phyloP scores from a whole-genome alignment of 139 green algal species.

The Klebsormidium nitens region DNA sequence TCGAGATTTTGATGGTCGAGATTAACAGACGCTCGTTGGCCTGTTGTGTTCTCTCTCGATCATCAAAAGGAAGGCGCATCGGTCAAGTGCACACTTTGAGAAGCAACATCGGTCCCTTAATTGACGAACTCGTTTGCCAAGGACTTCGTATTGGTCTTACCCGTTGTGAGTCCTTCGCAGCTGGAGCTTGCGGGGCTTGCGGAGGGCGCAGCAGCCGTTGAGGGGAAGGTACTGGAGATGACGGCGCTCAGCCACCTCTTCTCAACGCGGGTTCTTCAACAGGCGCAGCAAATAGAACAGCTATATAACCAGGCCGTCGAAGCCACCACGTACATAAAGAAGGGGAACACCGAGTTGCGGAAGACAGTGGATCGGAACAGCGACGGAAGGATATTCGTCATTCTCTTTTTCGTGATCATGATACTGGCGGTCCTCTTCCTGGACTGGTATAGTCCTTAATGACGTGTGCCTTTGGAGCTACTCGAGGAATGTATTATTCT shows the following conservation, averaged over 20 bases:
- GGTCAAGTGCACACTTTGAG: too few relatives aligned
- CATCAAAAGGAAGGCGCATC: too few relatives aligned
- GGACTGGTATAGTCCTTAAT: slow-evolving; percentile 48
- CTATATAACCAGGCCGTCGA: slow-evolving; percentile 41
- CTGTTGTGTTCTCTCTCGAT: too few relatives aligned
- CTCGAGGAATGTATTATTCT: too few relatives aligned
- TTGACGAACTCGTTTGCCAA: too few relatives aligned
- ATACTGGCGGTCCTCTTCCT: slow-evolving; percentile 41
- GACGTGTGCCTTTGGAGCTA: too few relatives aligned
- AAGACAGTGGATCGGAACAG: slow-evolving; percentile 32
- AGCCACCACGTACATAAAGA: slow-evolving; percentile 30
- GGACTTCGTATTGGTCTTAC: too few relatives aligned
- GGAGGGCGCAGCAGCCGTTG: slow-evolving; percentile 9
- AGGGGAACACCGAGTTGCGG: slow-evolving; percentile 41
- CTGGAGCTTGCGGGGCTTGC: slow-evolving; percentile 28
- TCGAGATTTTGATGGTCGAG: too few relatives aligned
- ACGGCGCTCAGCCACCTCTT: slow-evolving; percentile 39
- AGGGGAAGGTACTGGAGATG: slow-evolving; percentile 43
- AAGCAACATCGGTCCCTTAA: too few relatives aligned
- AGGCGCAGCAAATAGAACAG: slow-evolving; percentile 40
- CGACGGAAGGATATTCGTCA: slow-evolving; percentile 13
- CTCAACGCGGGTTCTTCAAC: slow-evolving; percentile 37
- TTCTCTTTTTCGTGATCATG: slow-evolving; percentile 35
- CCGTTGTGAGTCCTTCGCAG: background rate
- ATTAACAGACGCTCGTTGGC: too few relatives aligned